A percentile compares a stretch with the other conserved stretches of the same genome.
Evolutionary conservation across 2,329 filamentous ascomycete genomes (phyloP).

Genomic region (Clonostachys rhizophaga): DNA sequence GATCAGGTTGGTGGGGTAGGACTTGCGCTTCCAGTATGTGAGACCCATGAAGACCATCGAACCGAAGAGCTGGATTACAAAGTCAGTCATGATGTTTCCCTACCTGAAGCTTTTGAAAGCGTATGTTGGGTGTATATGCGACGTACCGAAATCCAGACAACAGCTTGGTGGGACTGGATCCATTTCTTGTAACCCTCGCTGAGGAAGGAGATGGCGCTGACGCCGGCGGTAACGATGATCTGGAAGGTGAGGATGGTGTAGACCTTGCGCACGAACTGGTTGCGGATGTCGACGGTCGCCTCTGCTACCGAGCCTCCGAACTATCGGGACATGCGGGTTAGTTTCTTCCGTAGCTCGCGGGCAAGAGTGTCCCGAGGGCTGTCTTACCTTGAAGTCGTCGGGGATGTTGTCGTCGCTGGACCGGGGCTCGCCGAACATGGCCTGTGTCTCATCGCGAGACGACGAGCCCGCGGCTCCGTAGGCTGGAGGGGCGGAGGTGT

Average conservation of each 20-base stretch:
- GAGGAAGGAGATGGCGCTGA: slow-evolving; percentile 85
- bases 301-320: slow-evolving; percentile 92
- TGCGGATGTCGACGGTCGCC: slow-evolving; percentile 90
- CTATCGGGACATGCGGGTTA: slow-evolving; percentile 29
- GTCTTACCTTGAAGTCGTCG: slow-evolving; percentile 86
- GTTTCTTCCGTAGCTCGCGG: not conserved
- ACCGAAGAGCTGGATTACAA: slow-evolving; percentile 57
- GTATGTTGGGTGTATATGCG: not conserved
- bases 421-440: slow-evolving; percentile 61
- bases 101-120: not conserved
- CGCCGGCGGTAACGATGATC: slow-evolving; percentile 74
- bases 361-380: slow-evolving; percentile 48
- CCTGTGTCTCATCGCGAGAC: slow-evolving; percentile 45
- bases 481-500: slow-evolving; percentile 76
- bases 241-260: slow-evolving; percentile 97
- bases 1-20: slow-evolving; percentile 88
- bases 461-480: slow-evolving; percentile 57
- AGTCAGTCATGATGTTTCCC: not conserved
- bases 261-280: slow-evolving; percentile 96
- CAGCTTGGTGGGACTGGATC: slow-evolving; percentile 79
- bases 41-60: slow-evolving; percentile 80
- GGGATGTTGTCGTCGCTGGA: slow-evolving; percentile 86
- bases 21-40: slow-evolving; percentile 94
- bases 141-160: slow-evolving; percentile 78
- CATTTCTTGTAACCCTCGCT: slow-evolving; percentile 73